Evolutionary conservation across 2,329 filamentous ascomycete genomes (phyloP), one percentile per base, ranked within the genome.

Genomic region (Sporothrix brasiliensis): DNA sequence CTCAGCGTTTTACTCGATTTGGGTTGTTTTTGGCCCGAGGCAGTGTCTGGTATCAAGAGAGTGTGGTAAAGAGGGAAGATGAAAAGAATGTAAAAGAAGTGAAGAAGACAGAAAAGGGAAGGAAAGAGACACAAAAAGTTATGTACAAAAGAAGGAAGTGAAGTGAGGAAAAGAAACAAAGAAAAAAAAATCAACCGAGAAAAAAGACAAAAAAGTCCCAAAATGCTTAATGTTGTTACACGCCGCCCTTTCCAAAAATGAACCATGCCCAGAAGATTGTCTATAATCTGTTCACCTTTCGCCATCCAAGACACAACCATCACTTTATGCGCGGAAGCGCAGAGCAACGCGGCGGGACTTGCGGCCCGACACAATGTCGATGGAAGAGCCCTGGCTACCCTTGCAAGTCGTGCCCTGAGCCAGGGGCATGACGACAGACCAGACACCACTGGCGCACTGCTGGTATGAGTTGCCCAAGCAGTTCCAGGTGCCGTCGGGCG

Each of bases 401-500:
- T 75, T 80, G 78, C 85, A 87, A 47, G 76, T 73, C 58, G 83
- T 85, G 69, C 85, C 85, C 0, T 77, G 70, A 0, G 84, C 80
- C 76, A 87, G 78, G 5, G 77, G 68, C 76, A 82, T 79, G 66
- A 77, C 69, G 4, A 73, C 73, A 1, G 83, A 80, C 85, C 85
- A 87, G 30, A 76, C 61, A 30, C 85, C 84, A 68, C 78, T 81
- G 30, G 83, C 84, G 74, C 85, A 87, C 71, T 81, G 83, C 78
- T 86, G 84, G 80, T 84, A 87, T 21, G 79, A 77, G n/a, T 72
- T 75, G 70, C 84, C 78, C 67, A 85, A 76, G 76, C 85, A 87
- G 78, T 83, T 83, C 82, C 83, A 86, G 21, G 75, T 70, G 69
- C 85, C 85, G 73, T 86, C 84, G 19, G 78, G 69, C 60, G 76